Base-by-base conservation (phyloP, 2,329 filamentous ascomycete genomes). In the Alternaria sp. region DNA sequence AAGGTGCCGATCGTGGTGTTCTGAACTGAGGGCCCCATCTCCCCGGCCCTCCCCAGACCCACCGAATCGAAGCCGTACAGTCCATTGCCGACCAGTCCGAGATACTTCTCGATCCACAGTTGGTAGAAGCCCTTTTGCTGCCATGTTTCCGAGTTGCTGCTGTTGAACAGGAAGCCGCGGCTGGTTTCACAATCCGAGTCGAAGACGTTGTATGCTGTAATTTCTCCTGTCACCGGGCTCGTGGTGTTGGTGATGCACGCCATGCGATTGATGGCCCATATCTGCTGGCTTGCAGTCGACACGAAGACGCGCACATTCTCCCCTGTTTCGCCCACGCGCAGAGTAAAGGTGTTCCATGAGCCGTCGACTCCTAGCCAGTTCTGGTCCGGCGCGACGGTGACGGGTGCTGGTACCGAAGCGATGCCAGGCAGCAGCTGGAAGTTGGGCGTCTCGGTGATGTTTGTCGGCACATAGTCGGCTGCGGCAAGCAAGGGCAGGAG, bases 271-370 rank as follows among this genome's bases (percentile, higher is more conserved):
- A 93, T 82, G 4, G 88, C 85, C 90, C 90, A 93, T 46, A 90
- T 88, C 77, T 93, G 90, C 36, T 91, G 91, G 45, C 89, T 84
- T 12, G 86, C 85, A 6, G 90, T 93, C 72, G 89, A 92, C 55
- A 90, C 84, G 12, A 87, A 81, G 54, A 89, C 84, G 67, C 86
- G 85, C 32, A 88, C 81, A 59, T 81, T 79, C 72, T 88, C 85
- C 23, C 78, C 75, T 13, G 87, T 86, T 8, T 79, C 81, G 54
- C 88, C 89, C 19, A 86, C 83, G 70, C 81, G 86, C 63, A 93
- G 82, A 12, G 83, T 83, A 67, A 92, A 88, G 7, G 90, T 87
- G 15, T 90, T 93, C 91, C 91, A 94, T 66, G 65, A 44, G 54
- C 78, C 74, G 59, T 80, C 75, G 60, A 80, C 79, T 19, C 79